Percentiles rank a stretch among this genome's conserved stretches.
Evolutionary conservation across 257 asterid genomes (phyloP).

Genomic region (Salvia hispanica): DNA sequence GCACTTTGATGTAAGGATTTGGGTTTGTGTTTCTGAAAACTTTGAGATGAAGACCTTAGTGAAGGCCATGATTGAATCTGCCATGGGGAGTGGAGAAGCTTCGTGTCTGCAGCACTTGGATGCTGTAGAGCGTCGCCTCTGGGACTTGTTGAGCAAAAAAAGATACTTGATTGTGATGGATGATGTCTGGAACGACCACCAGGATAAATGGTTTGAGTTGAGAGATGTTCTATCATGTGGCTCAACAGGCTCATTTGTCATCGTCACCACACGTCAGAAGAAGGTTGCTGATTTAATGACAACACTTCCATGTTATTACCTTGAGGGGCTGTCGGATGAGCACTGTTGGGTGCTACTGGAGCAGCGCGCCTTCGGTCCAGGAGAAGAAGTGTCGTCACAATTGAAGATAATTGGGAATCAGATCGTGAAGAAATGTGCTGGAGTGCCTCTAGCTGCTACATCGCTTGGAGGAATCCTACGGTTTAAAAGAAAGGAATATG

Average conservation of each 20-base stretch:
- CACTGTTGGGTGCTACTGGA: slow-evolving; percentile 39
- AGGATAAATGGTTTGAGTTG: slow-evolving; percentile 34
- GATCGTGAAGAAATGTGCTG: too few species aligned
- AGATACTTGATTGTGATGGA: slow-evolving; percentile 11
- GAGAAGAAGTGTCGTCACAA: slow-evolving; percentile 30
- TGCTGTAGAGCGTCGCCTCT: slow-evolving; percentile 27
- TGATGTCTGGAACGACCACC: slow-evolving; percentile 47
- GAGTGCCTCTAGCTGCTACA: too few species aligned
- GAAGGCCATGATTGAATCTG: slow-evolving; percentile 32
- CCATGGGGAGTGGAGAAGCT: background rate
- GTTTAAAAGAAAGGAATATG: slow-evolving; percentile 30
- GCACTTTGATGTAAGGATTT: slow-evolving; percentile 30
- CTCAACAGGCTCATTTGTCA: slow-evolving; percentile 25
- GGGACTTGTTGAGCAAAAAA: slow-evolving; percentile 28
- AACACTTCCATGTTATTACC: slow-evolving; percentile 28
- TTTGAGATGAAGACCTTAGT: slow-evolving; percentile 25
- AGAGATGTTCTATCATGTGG: slow-evolving; percentile 29
- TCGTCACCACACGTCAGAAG: slow-evolving; percentile 36
- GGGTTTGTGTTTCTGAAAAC: slow-evolving; percentile 42
- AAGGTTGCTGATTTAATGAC: slow-evolving; percentile 13
- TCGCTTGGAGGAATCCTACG: background rate
- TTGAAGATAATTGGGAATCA: slow-evolving; percentile 34
- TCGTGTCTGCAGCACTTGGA: slow-evolving; percentile 17
- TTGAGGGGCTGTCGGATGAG: slow-evolving; percentile 6
- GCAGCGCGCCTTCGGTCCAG: slow-evolving; percentile 28